Base-by-base conservation (phyloP, 805 yeast species). In the Zygosaccharomyces pseudorouxii region DNA sequence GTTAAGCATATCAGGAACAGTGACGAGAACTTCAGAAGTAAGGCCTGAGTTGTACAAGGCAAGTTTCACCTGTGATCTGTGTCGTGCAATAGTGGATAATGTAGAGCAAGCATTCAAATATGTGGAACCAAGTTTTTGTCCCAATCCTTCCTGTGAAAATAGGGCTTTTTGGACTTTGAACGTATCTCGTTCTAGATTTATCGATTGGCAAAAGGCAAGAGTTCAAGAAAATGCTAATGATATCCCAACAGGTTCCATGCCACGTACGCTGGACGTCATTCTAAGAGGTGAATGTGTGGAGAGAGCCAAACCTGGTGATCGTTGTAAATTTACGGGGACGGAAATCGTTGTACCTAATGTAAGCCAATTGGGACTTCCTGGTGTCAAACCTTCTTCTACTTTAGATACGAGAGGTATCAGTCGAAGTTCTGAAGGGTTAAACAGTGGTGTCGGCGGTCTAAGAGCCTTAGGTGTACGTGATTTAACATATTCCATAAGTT, bases 211-310 rank as follows among this genome's bases (percentile, higher is more conserved):
- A 68, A 86, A 86, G 55, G 92, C 89, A 22, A 80, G 97, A 59
- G 86, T 92, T 55, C 99, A 92, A 66, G 99, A 92, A 63, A 93
- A 92, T 62, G 83, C 97, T n/a, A 86, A 76, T 58, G 98, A 92
- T 68, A 92, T 92, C 49, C 99, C 99, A 23, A 89, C 97, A 0
- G 99, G 99, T 25, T 89, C 97, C 3, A 92, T 92, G 99, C 99
- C 99, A 22, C 80, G 99, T 66, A 92, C 97, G 1, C 69, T 92
- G 60, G 99, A 92, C 65, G 92, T 92, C 20, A 86, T 92, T 45
- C 70, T 92, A 50, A 77, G 99, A 59, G 98, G 98, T 45, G 97
- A 92, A 57, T 77, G 89, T 46, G 98, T 93, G 7, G 99, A 92
- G 64, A 77, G 89, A 55, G 97, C 97, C 2, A 93, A 92, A 68